phyloP scores from a whole-genome alignment of 2,329 filamentous ascomycete genomes.

The Rutstroemia sp. region DNA sequence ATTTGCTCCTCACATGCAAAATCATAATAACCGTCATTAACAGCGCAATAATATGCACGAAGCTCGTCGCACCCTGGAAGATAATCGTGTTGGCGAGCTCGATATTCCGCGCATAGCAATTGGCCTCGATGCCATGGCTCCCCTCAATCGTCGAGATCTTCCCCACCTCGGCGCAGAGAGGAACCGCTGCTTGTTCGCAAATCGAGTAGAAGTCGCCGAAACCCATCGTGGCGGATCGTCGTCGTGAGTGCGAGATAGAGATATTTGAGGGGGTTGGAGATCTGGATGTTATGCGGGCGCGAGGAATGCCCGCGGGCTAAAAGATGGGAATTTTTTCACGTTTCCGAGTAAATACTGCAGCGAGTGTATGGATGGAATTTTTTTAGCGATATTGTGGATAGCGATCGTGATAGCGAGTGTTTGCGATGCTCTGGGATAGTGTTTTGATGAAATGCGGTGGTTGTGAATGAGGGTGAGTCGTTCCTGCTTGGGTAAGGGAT shows the following conservation, averaged over 20 bases:
- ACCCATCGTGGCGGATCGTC: conserved; percentile 46
- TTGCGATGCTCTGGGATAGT: conserved; percentile 6
- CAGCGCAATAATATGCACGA: conserved; percentile 85
- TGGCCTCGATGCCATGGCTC: conserved; percentile 72
- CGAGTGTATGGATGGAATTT: conserved; percentile 11
- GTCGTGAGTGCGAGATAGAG: conserved; percentile 6
- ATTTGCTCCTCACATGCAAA: conserved; percentile 91
- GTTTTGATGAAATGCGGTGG: conserved; percentile 7
- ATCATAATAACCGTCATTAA: conserved; percentile 97
- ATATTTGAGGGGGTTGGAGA: conserved; percentile 15
- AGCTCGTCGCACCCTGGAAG: conserved; percentile 84
- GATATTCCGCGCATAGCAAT: conserved; percentile 91
- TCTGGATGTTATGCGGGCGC: neutral
- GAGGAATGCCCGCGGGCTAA: conserved; percentile 8
- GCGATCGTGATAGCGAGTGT: conserved; percentile 10
- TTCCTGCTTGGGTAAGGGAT: conserved; percentile 1
- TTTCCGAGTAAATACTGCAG: conserved; percentile 5
- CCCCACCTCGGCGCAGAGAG: conserved; percentile 81
- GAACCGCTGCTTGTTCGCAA: conserved; percentile 78
- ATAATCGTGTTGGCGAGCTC: conserved; percentile 98
- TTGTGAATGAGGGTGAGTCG: conserved; percentile 8
- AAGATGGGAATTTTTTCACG: neutral
- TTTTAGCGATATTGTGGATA: conserved; percentile 14
- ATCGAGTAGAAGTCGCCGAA: conserved; percentile 88
- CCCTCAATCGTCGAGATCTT: conserved; percentile 60